Evolutionary conservation across 2,329 filamentous ascomycete species (phyloP).

Genomic region (Paraphoma sp.): DNA sequence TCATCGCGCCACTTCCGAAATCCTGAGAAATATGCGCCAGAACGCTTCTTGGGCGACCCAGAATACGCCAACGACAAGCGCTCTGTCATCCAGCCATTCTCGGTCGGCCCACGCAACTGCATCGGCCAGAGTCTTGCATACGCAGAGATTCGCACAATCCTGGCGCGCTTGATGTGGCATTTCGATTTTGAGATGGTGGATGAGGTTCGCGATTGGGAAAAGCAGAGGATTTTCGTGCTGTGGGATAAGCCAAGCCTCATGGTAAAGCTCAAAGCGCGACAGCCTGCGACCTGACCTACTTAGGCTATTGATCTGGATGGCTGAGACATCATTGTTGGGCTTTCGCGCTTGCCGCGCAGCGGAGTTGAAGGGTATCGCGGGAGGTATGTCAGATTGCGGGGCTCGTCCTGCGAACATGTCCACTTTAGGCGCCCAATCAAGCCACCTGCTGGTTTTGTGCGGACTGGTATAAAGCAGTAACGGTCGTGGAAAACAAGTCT

Average conservation of each 20-base stretch:
- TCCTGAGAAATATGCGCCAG: constrained; percentile 17
- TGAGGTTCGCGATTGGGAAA: constrained; percentile 19
- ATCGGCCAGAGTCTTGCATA: constrained; percentile 29
- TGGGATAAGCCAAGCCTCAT: constrained; percentile 36
- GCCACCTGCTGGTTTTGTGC: neutral
- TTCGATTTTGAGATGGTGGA: constrained; percentile 42
- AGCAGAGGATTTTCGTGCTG: constrained; percentile 40
- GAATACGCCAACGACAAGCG: constrained; percentile 36
- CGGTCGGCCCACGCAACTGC: constrained; percentile 24
- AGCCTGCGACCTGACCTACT: neutral
- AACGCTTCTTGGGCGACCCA: constrained; percentile 18
- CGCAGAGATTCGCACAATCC: constrained; percentile 44
- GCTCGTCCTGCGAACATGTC: neutral
- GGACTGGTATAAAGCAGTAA: neutral
- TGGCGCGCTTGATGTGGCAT: constrained; percentile 42
- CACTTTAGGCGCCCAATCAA: neutral
- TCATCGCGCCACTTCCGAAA: constrained; percentile 16
- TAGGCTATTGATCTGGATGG: neutral
- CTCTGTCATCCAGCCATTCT: constrained; percentile 31
- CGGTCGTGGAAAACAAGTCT: too few relatives aligned
- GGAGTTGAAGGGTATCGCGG: neutral
- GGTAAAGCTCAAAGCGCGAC: constrained; percentile 14
- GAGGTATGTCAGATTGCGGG: neutral
- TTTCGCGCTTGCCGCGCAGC: neutral
- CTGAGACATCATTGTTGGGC: neutral